A percentile compares a stretch with the other conserved stretches of the same genome.
Conservation (phyloP, 495 filamentous ascomycete species). For the Penicillium lagena region DNA sequence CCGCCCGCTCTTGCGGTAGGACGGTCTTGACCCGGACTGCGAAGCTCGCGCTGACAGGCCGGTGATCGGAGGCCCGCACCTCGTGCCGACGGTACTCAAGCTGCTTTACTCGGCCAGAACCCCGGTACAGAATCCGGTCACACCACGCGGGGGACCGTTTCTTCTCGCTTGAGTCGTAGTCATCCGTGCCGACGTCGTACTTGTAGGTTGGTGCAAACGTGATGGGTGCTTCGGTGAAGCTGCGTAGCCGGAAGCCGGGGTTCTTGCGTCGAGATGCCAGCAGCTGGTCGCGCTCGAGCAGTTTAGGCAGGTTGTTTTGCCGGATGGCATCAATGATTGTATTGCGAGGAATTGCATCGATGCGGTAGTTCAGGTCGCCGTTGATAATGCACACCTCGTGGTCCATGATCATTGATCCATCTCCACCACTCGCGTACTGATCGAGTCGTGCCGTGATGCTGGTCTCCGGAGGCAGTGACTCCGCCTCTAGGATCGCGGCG, state of each 20-base stretch:
- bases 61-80: conserved; percentile 82
- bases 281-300: conserved; percentile 92
- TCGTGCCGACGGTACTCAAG: conserved; percentile 84
- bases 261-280: conserved; percentile 81
- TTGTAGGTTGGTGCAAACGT: conserved; percentile 96
- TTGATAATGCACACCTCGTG: conserved; percentile 95
- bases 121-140: conserved; percentile 84
- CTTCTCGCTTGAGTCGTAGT: conserved; percentile 92
- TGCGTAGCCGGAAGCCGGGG: conserved; percentile 77
- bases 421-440: conserved; percentile 81
- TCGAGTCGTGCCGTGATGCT: conserved; percentile 56
- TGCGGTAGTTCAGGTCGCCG: conserved; percentile 96
- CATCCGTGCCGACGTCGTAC: conserved; percentile 92
- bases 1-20: conserved; percentile 53
- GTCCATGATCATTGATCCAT: conserved; percentile 93
- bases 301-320: conserved; percentile 71
- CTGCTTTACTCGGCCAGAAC: conserved; percentile 76
- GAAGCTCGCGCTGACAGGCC: conserved; percentile 84
- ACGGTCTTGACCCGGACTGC: conserved; percentile 77
- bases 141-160: conserved; percentile 96
- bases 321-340: conserved; percentile 80
- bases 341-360: conserved; percentile 92
- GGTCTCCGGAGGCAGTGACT: conserved; percentile 60
- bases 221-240: conserved; percentile 81
- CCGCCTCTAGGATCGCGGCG: conserved; percentile 77